These are phyloP conservation scores for Platanus orientalis DNA, from an alignment of 164 flowering plant species.

Conservation along the genomic window DNA sequence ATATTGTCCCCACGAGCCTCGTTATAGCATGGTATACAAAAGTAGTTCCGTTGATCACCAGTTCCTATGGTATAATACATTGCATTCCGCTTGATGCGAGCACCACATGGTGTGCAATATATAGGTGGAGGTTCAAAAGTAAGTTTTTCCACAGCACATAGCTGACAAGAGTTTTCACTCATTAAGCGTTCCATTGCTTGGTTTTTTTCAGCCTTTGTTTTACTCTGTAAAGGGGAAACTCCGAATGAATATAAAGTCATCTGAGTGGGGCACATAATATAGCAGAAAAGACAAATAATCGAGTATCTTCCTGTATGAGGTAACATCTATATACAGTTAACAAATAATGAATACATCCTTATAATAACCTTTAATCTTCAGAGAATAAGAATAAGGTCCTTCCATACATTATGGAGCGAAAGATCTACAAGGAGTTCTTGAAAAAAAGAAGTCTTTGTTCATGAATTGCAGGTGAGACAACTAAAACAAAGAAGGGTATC, in stretches of 20 bases:
- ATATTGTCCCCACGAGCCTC: constrained; percentile 84
- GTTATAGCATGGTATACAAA: constrained; percentile 93
- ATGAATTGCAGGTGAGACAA: too few relatives aligned
- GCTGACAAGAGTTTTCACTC: constrained; percentile 97
- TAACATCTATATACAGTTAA: too few relatives aligned
- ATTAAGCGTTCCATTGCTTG: constrained; percentile 90
- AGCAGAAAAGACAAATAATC: neutral
- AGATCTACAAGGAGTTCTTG: too few relatives aligned
- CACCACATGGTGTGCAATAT: constrained; percentile 88
- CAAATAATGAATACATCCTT: too few relatives aligned
- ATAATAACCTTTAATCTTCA: too few relatives aligned
- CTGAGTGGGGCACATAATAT: neutral
- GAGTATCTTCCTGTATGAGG: too few relatives aligned
- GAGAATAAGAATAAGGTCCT: too few relatives aligned
- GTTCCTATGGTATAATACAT: constrained; percentile 77
- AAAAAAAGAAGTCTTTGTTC: too few relatives aligned
- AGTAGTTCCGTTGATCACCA: constrained; percentile 91
- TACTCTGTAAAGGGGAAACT: constrained; percentile 56
- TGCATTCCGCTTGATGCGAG: constrained; percentile 89
- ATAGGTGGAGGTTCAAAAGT: constrained; percentile 98
- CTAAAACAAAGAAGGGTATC: too few relatives aligned
- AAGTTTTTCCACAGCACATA: constrained; percentile 97
- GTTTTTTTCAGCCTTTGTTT: constrained; percentile 96
- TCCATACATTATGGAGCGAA: too few relatives aligned
- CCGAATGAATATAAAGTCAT: neutral